These are phyloP conservation scores for Gamsiella multidivaricata DNA, from an alignment of 192 early-diverging fungal species.

Conservation along the genomic window DNA sequence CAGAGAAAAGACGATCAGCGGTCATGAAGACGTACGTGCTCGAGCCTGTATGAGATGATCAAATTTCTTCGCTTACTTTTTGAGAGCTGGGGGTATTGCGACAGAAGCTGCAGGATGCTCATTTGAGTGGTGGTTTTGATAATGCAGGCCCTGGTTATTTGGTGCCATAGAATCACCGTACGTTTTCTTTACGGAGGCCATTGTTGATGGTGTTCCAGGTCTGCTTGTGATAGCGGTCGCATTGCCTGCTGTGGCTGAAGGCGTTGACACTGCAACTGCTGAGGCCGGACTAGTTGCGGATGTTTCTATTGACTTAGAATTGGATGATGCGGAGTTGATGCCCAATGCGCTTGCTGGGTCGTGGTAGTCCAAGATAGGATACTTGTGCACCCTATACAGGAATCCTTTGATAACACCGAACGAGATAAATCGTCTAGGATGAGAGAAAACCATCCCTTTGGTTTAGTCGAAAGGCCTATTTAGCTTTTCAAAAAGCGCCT, in stretches of 20 bases:
- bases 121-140: background rate
- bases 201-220: background rate
- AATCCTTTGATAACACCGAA: conserved; percentile 91
- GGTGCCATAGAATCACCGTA: conserved; percentile 23
- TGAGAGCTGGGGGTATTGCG: conserved; percentile 27
- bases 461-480: background rate
- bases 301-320: background rate
- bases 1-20: background rate
- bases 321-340: conserved; percentile 8
- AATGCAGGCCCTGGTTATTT: background rate
- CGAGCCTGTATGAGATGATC: too few species aligned
- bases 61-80: conserved; percentile 15
- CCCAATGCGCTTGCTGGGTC: conserved; percentile 6
- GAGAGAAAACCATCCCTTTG: too few species aligned
- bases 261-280: background rate
- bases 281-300: too few species aligned
- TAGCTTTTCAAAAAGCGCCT: background rate
- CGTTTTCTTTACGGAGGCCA: conserved; percentile 8
- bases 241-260: background rate
- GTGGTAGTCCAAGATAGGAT: conserved; percentile 70
- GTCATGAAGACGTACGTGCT: too few species aligned
- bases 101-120: conserved; percentile 3
- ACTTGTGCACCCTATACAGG: conserved; percentile 90
- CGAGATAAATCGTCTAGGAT: conserved; percentile 79
- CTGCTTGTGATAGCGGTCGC: too few species aligned